A percentile compares a stretch with the other conserved stretches of the same genome.
Conservation (phyloP, 805 yeast genomes). For the Pachysolen tannophilus region DNA sequence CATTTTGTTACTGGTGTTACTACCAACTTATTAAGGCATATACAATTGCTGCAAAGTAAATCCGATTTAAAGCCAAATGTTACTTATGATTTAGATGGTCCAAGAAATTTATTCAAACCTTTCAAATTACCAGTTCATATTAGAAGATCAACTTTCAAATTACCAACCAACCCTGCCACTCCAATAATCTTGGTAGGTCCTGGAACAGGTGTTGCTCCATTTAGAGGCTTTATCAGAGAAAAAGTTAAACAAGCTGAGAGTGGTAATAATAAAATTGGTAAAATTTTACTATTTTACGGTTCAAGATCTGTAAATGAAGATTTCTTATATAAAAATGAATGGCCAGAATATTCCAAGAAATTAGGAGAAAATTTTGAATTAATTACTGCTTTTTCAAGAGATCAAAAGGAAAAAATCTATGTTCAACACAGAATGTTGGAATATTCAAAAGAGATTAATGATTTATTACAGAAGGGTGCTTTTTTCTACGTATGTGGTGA, state of each 20-base stretch:
- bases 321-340: conserved; percentile 80
- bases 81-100: conserved; percentile 75
- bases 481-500: conserved; percentile 95
- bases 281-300: conserved; percentile 75
- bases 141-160: conserved; percentile 89
- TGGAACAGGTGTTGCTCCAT: conserved; percentile 98
- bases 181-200: conserved; percentile 95
- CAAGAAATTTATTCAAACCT: conserved; percentile 49
- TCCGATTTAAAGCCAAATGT: conserved; percentile 34
- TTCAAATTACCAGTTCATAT: conserved; percentile 81
- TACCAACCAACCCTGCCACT: conserved; percentile 75
- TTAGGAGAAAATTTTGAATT: conserved; percentile 61
- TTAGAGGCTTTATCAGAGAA: conserved; percentile 91
- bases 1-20: conserved; percentile 74
- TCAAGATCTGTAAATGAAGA: conserved; percentile 77
- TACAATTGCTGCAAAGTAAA: conserved; percentile 54
- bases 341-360: conserved; percentile 64
- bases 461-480: conserved; percentile 60
- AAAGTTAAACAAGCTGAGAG: conserved; percentile 49
- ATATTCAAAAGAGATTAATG: conserved; percentile 42
- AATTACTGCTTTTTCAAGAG: conserved; percentile 84
- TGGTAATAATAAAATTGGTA: conserved; percentile 53
- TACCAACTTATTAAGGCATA: conserved; percentile 75
- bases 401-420: conserved; percentile 51
- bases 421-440: conserved; percentile 76